Conservation (phyloP, 2,329 filamentous ascomycete species). For the Blastomyces parvus region DNA sequence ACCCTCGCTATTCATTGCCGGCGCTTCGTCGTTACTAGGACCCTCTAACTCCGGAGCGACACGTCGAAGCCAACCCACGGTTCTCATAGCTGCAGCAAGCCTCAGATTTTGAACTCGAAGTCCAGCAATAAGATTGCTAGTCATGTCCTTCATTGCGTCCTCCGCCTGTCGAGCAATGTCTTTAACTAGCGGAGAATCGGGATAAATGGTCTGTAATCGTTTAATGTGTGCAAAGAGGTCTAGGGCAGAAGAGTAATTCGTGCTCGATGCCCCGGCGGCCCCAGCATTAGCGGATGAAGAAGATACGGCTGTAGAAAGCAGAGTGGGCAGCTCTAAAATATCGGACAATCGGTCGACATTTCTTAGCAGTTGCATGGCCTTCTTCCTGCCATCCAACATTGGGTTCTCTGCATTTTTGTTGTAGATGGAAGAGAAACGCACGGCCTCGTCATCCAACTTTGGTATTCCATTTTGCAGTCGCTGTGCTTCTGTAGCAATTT, state of each 20-base stretch:
- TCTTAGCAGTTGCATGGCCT: slow-evolving; percentile 68
- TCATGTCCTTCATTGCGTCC: slow-evolving; percentile 79
- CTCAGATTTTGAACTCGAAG: slow-evolving; percentile 72
- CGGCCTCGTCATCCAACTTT: slow-evolving; percentile 65
- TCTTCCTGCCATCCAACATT: slow-evolving; percentile 62
- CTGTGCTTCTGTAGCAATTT: slow-evolving; percentile 54
- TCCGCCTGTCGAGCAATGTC: slow-evolving; percentile 71
- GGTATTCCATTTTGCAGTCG: slow-evolving; percentile 65
- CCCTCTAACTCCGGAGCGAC: slow-evolving; percentile 70
- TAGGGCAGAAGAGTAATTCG: slow-evolving; percentile 78
- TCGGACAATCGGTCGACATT: slow-evolving; percentile 87
- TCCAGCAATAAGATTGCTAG: slow-evolving; percentile 67
- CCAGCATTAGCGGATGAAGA: slow-evolving; percentile 33
- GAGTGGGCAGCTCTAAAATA: slow-evolving; percentile 76
- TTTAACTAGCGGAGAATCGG: slow-evolving; percentile 62
- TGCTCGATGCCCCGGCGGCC: slow-evolving; percentile 38
- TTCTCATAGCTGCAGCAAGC: slow-evolving; percentile 80
- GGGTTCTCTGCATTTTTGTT: slow-evolving; percentile 61
- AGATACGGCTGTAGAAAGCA: slow-evolving; percentile 64
- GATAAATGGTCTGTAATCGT: slow-evolving; percentile 71
- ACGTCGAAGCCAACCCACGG: slow-evolving; percentile 80
- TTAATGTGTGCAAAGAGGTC: slow-evolving; percentile 92
- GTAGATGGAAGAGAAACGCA: slow-evolving; percentile 74
- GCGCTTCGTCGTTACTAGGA: slow-evolving; percentile 21
- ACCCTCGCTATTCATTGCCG: slow-evolving; percentile 45